Evolutionary conservation across 257 asterid species (phyloP).

Genomic region (Solanum bulbocastanum): DNA sequence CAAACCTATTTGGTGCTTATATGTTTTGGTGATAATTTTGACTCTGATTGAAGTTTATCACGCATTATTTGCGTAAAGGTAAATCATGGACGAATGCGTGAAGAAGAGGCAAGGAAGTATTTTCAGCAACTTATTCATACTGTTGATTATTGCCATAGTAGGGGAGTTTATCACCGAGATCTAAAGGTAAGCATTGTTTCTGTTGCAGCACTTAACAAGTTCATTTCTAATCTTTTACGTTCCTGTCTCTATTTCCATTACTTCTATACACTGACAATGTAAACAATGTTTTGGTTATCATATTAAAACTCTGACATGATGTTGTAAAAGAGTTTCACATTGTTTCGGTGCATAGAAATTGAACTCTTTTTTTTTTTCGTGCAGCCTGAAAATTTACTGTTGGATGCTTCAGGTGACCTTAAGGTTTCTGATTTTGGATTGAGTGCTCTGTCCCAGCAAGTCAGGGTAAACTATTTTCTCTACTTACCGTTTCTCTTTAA

Average conservation of each 20-base stretch:
- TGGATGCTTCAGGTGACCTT: constrained; percentile 78
- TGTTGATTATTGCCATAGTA: constrained; percentile 87
- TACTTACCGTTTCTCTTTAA: background rate
- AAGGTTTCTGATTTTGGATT: constrained; percentile 91
- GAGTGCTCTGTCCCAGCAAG: constrained; percentile 94
- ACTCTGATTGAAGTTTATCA: background rate
- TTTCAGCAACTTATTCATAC: constrained; percentile 88
- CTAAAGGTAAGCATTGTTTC: constrained; percentile 42
- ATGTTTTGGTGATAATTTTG: background rate
- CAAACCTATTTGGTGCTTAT: background rate
- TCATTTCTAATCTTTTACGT: background rate
- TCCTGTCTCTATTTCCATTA: background rate
- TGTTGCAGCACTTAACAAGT: background rate
- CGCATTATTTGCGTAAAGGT: constrained; percentile 32
- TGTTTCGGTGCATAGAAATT: background rate
- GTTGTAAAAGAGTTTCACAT: background rate
- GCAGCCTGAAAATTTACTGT: constrained; percentile 80
- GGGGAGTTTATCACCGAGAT: constrained; percentile 94
- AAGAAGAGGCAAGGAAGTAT: constrained; percentile 83
- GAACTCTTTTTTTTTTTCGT: background rate
- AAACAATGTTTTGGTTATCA: background rate
- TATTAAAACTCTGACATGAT: background rate
- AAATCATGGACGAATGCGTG: constrained; percentile 74
- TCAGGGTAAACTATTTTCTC: constrained; percentile 46
- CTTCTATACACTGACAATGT: background rate